Conservation (phyloP, 345 rosid species). For the Streptanthus diversifolius region DNA sequence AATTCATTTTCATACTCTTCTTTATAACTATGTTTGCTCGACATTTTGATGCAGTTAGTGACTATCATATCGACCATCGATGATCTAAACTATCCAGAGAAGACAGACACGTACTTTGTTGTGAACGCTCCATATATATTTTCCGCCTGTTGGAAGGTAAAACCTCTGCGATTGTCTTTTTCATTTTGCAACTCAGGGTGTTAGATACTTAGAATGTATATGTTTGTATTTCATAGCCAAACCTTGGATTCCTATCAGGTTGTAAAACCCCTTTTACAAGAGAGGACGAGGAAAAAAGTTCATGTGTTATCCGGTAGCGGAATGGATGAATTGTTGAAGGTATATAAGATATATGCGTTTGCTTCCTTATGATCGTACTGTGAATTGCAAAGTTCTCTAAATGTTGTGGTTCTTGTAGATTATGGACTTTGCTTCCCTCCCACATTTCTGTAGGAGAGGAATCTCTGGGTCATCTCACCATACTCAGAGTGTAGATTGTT, state of each 20-base stretch:
- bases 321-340: constrained; percentile 80
- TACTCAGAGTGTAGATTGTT: constrained; percentile 44
- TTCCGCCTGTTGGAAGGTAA: constrained; percentile 92
- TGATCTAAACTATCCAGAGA: constrained; percentile 97
- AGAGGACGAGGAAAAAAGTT: constrained; percentile 79
- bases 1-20: background rate
- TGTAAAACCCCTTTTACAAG: constrained; percentile 92
- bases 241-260: constrained; percentile 42
- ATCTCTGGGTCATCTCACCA: constrained; percentile 77
- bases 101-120: constrained; percentile 77
- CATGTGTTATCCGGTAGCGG: constrained; percentile 79
- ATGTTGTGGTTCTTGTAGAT: constrained; percentile 43
- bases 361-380: constrained; percentile 3
- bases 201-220: constrained; percentile 7
- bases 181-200: background rate
- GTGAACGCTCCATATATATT: constrained; percentile 90
- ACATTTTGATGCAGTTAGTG: constrained; percentile 57
- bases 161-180: background rate
- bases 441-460: constrained; percentile 85
- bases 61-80: constrained; percentile 79
- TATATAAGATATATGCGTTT: constrained; percentile 20
- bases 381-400: constrained; percentile 7
- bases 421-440: constrained; percentile 77
- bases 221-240: background rate
- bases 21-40: background rate